A percentile compares a stretch with the other conserved stretches of the same genome.
Conservation (phyloP, 2,329 filamentous ascomycete species). For the Aspergillus puulaauensis region DNA sequence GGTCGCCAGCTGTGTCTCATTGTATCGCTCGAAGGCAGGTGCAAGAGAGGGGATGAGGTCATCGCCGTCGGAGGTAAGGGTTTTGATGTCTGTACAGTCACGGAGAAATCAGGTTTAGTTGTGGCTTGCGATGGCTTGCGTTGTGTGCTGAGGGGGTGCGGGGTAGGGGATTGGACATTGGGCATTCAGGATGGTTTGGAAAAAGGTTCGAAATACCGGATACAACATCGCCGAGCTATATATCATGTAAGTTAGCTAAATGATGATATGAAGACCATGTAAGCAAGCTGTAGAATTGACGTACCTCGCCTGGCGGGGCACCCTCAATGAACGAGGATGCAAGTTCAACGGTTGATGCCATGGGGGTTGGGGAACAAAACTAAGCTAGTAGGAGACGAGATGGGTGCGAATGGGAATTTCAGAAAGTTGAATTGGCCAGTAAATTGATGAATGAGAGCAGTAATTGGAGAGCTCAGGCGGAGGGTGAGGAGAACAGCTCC, state of each 20-base stretch:
- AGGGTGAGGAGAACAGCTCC: slow-evolving; percentile 7
- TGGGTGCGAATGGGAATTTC: not conserved
- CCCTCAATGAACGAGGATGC: slow-evolving; percentile 88
- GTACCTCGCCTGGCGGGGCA: slow-evolving; percentile 93
- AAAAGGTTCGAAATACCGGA: slow-evolving; percentile 59
- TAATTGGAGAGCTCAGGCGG: not conserved
- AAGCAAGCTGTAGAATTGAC: not conserved
- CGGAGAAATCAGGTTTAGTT: slow-evolving; percentile 18
- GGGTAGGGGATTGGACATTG: slow-evolving; percentile 4
- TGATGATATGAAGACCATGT: not conserved
- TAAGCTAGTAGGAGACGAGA: not conserved
- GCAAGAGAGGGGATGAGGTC: slow-evolving; percentile 69
- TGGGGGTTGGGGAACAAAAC: slow-evolving; percentile 17
- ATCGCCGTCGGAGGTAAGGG: slow-evolving; percentile 70
- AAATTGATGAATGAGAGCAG: not conserved
- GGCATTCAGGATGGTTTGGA: not conserved
- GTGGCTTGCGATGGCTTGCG: slow-evolving; percentile 16
- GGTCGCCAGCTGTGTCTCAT: slow-evolving; percentile 88
- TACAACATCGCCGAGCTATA: slow-evolving; percentile 80
- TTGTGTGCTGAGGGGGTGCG: slow-evolving; percentile 3
- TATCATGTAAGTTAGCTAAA: slow-evolving; percentile 16
- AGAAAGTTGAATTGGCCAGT: not conserved
- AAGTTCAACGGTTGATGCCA: slow-evolving; percentile 55
- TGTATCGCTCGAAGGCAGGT: slow-evolving; percentile 90
- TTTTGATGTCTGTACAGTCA: slow-evolving; percentile 72